phyloP scores from a whole-genome alignment of 495 filamentous ascomycete species.

The Neurospora tetrasperma region DNA sequence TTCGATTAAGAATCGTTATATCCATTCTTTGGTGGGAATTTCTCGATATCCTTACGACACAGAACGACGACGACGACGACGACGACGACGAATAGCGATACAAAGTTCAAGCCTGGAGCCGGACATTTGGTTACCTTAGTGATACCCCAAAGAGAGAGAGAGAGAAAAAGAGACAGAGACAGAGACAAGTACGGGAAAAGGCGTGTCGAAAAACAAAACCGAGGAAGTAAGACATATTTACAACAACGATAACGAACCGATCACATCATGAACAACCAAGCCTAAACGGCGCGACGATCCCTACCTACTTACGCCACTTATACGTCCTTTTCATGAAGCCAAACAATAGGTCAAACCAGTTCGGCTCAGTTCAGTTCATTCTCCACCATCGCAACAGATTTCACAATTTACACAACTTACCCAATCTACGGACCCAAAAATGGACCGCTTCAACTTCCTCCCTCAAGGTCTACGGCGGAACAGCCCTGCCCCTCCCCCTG shows the following conservation, averaged over 20 bases:
- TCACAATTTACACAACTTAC: neutral
- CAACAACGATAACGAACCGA: neutral
- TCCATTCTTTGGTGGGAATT: no score
- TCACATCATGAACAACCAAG: neutral
- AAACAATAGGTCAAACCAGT: no score
- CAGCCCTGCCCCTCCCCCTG: neutral
- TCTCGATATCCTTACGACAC: no score
- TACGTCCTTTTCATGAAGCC: no score
- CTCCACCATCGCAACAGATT: neutral
- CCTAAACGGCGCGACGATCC: neutral
- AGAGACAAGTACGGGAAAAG: neutral
- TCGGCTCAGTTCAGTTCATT: neutral
- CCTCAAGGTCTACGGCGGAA: neutral
- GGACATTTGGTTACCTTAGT: neutral
- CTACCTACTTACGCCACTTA: no score
- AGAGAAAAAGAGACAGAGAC: neutral
- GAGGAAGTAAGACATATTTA: neutral
- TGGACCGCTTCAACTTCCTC: constrained; percentile 26
- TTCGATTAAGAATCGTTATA: no score
- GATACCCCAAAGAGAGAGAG: neutral
- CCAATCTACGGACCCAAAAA: constrained; percentile 1
- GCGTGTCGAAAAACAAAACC: no score
- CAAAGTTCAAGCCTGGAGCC: neutral
- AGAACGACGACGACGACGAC: neutral
- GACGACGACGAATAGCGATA: neutral